A percentile compares a stretch with the other conserved stretches of the same genome.
These are phyloP conservation scores for Whalleya microplaca DNA, from an alignment of 2,329 filamentous ascomycete genomes.

Conservation along the genomic window DNA sequence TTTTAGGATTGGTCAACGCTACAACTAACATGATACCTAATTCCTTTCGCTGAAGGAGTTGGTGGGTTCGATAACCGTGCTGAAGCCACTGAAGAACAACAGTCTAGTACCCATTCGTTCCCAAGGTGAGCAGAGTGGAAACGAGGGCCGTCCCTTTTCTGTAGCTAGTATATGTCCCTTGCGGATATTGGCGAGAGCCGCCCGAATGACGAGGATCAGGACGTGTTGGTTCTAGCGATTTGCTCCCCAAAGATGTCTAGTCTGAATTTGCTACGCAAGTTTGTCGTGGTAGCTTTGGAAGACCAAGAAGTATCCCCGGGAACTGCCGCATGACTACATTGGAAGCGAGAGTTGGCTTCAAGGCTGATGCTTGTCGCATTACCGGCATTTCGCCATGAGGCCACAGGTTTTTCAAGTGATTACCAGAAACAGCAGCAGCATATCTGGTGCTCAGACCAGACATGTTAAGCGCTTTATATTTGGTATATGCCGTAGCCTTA, in stretches of 20 bases:
- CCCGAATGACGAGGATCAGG: slow-evolving; percentile 21
- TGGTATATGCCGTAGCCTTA: slow-evolving; percentile 11
- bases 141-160: slow-evolving; percentile 30
- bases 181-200: slow-evolving; percentile 19
- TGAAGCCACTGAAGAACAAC: background rate
- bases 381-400: slow-evolving; percentile 21
- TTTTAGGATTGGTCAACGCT: slow-evolving; percentile 20
- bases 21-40: background rate
- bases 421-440: slow-evolving; percentile 22
- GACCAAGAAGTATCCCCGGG: slow-evolving; percentile 20
- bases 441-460: slow-evolving; percentile 24
- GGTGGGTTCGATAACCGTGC: slow-evolving; percentile 13
- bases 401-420: slow-evolving; percentile 5
- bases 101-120: background rate
- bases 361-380: slow-evolving; percentile 20
- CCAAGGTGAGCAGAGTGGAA: slow-evolving; percentile 27
- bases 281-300: slow-evolving; percentile 25
- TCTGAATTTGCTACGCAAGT: slow-evolving; percentile 29
- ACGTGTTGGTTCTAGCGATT: slow-evolving; percentile 17
- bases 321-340: slow-evolving; percentile 20
- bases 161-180: slow-evolving; percentile 17
- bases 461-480: slow-evolving; percentile 24
- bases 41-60: slow-evolving; percentile 5
- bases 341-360: slow-evolving; percentile 12
- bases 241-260: slow-evolving; percentile 21